Percentiles rank a stretch among this genome's conserved stretches.
Evolutionary conservation across 176 grass and related monocot genomes (phyloP).

Genomic region (Chloris gayana): DNA sequence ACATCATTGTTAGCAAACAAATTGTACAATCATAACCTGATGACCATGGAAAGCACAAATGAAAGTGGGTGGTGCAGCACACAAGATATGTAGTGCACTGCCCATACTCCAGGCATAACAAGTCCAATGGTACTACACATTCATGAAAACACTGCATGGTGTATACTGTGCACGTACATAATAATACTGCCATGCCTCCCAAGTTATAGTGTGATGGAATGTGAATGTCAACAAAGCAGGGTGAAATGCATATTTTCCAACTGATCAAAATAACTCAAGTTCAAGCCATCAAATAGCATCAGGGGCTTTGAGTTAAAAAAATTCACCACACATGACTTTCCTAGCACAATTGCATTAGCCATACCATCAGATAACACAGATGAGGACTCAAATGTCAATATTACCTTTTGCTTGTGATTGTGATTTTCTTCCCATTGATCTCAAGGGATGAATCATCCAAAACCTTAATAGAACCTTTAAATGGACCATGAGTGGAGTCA

Average conservation of each 20-base stretch:
- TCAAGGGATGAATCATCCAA: slow-evolving; percentile 80
- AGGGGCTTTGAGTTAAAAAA: not conserved
- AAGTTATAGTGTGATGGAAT: not conserved
- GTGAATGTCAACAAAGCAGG: not conserved
- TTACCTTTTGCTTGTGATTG: slow-evolving; percentile 93
- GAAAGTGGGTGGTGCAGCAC: slow-evolving; percentile 4
- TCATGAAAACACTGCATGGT: not conserved
- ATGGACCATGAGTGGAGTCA: slow-evolving; percentile 87
- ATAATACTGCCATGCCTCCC: not conserved
- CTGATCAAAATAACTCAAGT: not conserved
- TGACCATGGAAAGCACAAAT: not conserved
- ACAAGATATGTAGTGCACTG: not conserved
- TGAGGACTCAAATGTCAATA: not conserved
- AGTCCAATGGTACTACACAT: not conserved
- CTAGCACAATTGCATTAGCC: not conserved
- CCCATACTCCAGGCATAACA: not conserved
- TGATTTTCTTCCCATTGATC: slow-evolving; percentile 89
- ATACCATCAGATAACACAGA: slow-evolving; percentile 17
- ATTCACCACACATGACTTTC: not conserved
- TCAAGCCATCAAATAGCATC: not conserved
- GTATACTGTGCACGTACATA: not conserved
- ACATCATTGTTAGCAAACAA: not conserved
- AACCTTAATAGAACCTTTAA: slow-evolving; percentile 83
- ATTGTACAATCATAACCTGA: no score
- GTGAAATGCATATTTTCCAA: not conserved